Conservation (phyloP, 2,329 filamentous ascomycete species). For the Fusarium penzigii region DNA sequence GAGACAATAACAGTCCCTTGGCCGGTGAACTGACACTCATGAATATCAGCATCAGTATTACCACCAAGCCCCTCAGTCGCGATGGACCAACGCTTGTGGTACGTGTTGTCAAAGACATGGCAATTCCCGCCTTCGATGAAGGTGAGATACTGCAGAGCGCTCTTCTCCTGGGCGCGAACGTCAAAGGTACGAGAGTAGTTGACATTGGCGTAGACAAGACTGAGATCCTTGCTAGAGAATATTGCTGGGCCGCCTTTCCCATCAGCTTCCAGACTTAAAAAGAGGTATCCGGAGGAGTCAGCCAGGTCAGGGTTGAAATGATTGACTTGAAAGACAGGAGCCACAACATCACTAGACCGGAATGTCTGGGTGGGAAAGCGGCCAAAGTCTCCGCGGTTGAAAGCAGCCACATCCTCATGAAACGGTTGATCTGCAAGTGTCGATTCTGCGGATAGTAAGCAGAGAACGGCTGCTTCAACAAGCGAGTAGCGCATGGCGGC, state of each 20-base stretch:
- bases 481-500: constrained; percentile 12
- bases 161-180: constrained; percentile 19
- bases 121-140: constrained; percentile 24
- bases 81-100: constrained; percentile 22
- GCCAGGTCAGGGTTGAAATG: constrained; percentile 17
- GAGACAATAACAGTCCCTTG: constrained; percentile 23
- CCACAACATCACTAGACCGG: constrained; percentile 17
- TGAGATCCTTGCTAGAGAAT: constrained; percentile 26
- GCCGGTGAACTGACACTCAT: constrained; percentile 24
- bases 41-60: constrained; percentile 17
- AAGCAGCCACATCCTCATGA: constrained; percentile 12
- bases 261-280: constrained; percentile 16
- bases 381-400: constrained; percentile 19
- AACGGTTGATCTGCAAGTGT: constrained; percentile 16
- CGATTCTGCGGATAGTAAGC: constrained; percentile 2
- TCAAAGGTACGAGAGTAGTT: constrained; percentile 20
- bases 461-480: neutral
- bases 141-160: constrained; percentile 19
- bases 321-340: constrained; percentile 25
- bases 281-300: constrained; percentile 21
- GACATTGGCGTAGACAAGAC: constrained; percentile 24
- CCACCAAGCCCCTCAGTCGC: constrained; percentile 14
- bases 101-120: constrained; percentile 21
- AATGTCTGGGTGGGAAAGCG: constrained; percentile 23
- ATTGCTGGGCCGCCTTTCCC: constrained; percentile 22